Percentiles rank a stretch among this genome's conserved stretches.
Evolutionary conservation across 2,329 filamentous ascomycete species (phyloP).

Genomic region (Talaromyces marneffei): DNA sequence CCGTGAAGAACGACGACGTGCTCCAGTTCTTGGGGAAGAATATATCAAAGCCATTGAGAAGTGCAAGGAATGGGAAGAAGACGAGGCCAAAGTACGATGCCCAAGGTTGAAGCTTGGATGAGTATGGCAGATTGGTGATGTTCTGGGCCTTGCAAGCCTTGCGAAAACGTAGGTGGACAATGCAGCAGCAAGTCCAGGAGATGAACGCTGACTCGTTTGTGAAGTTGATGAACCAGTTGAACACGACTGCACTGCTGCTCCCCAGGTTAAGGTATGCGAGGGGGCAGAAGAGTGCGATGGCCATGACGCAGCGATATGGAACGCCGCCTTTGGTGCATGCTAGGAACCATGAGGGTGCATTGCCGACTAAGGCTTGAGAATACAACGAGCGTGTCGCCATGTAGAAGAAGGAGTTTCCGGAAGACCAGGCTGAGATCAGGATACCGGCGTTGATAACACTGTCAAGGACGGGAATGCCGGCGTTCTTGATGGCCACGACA

Average conservation of each 20-base stretch:
- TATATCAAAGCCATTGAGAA: conserved; percentile 70
- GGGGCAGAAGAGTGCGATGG: conserved; percentile 54
- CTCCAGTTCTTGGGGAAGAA: conserved; percentile 42
- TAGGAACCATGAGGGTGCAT: conserved; percentile 58
- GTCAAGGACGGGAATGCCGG: conserved; percentile 59
- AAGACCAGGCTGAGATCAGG: conserved; percentile 70
- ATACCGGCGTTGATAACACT: conserved; percentile 74
- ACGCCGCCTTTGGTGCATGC: conserved; percentile 57
- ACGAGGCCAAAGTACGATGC: conserved; percentile 19
- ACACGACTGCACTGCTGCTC: conserved; percentile 51
- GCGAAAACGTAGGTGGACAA: neutral
- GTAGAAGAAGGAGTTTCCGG: conserved; percentile 72
- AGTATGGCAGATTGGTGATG: neutral
- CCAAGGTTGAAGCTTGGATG: conserved; percentile 2
- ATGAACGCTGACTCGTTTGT: conserved; percentile 64
- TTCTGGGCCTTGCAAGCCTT: conserved; percentile 2
- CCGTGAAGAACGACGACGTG: conserved; percentile 57
- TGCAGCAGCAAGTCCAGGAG: conserved; percentile 49
- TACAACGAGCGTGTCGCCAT: conserved; percentile 64
- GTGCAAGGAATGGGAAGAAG: conserved; percentile 51
- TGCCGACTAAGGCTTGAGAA: conserved; percentile 58
- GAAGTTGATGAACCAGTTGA: conserved; percentile 68
- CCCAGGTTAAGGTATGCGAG: conserved; percentile 62
- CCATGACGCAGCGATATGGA: conserved; percentile 55
- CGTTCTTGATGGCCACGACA: conserved; percentile 42